A percentile compares a stretch with the other conserved stretches of the same genome.
These are phyloP conservation scores for Chenopodium berlandieri DNA, from an alignment of 148 eudicot species.

Conservation along the genomic window DNA sequence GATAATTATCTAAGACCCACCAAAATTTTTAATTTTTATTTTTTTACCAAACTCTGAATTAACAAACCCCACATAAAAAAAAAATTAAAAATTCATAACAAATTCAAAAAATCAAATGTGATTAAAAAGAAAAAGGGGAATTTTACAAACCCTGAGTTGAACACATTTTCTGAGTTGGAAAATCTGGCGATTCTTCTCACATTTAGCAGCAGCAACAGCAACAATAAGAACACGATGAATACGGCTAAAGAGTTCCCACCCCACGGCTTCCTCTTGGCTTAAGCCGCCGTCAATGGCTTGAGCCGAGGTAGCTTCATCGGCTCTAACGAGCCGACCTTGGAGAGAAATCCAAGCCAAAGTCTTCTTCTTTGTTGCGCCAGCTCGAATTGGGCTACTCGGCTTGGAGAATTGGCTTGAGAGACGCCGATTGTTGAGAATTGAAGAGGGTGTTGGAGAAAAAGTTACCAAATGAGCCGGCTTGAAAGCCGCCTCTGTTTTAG, in stretches of 20 bases:
- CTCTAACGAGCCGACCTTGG: constrained; percentile 73
- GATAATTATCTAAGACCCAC: constrained; percentile 3
- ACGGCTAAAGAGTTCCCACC: constrained; percentile 83
- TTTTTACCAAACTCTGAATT: no score
- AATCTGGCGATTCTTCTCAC: constrained; percentile 57
- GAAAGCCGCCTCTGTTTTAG: neutral
- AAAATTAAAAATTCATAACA: neutral
- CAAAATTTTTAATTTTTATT: neutral
- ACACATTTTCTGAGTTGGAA: constrained; percentile 51
- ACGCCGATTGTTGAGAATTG: constrained; percentile 50
- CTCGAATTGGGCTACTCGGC: constrained; percentile 45
- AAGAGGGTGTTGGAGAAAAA: constrained; percentile 42
- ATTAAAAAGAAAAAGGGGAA: neutral
- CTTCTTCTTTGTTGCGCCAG: constrained; percentile 9
- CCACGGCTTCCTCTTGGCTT: constrained; percentile 44
- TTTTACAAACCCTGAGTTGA: constrained; percentile 62
- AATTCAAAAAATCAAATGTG: neutral
- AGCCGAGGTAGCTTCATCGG: constrained; percentile 73
- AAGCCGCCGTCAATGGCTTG: constrained; percentile 44
- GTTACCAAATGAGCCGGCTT: constrained; percentile 35
- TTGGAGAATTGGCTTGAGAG: constrained; percentile 60
- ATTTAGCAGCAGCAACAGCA: constrained; percentile 58
- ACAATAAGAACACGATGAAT: constrained; percentile 69
- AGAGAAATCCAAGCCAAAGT: constrained; percentile 68
- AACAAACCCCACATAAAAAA: neutral